phyloP scores from a whole-genome alignment of 75 land plant species.

The Pseudotsuga menziesii region DNA sequence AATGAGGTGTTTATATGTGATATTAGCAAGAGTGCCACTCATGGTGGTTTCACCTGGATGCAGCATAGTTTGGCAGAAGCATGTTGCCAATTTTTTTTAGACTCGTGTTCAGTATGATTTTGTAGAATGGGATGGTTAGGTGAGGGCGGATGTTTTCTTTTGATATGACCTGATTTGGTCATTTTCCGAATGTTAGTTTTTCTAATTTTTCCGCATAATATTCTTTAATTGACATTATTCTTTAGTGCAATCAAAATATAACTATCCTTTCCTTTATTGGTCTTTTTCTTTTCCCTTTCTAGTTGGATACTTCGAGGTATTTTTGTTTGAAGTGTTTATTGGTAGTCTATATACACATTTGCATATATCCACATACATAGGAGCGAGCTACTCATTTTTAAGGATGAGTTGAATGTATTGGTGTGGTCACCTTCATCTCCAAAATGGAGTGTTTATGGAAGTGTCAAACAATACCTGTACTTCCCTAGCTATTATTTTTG shows the following conservation, averaged over 20 bases:
- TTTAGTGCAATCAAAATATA: background rate
- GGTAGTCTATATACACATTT: too few relatives aligned
- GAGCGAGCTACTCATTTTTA: too few relatives aligned
- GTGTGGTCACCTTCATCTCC: too few relatives aligned
- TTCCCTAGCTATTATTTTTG: too few relatives aligned
- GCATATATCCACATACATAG: too few relatives aligned
- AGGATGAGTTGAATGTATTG: too few relatives aligned
- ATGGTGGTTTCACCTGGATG: background rate
- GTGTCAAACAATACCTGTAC: too few relatives aligned
- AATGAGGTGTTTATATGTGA: conserved; percentile 5
- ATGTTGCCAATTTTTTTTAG: background rate
- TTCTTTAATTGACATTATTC: conserved; percentile 14
- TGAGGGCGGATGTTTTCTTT: conserved; percentile 2
- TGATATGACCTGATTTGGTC: background rate
- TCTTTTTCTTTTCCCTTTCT: too few relatives aligned
- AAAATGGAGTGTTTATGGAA: too few relatives aligned
- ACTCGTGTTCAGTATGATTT: conserved; percentile 11
- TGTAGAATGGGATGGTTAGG: conserved; percentile 11
- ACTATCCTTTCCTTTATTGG: too few relatives aligned
- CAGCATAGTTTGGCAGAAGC: conserved; percentile 2
- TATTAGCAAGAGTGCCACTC: background rate
- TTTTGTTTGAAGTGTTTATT: too few relatives aligned
- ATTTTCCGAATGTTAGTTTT: conserved; percentile 6
- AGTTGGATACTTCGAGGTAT: too few relatives aligned
- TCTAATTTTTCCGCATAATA: background rate